Percentiles rank a stretch among this genome's conserved stretches.
Conservation (phyloP, 306 rosid species). For the Pueraria montana region DNA sequence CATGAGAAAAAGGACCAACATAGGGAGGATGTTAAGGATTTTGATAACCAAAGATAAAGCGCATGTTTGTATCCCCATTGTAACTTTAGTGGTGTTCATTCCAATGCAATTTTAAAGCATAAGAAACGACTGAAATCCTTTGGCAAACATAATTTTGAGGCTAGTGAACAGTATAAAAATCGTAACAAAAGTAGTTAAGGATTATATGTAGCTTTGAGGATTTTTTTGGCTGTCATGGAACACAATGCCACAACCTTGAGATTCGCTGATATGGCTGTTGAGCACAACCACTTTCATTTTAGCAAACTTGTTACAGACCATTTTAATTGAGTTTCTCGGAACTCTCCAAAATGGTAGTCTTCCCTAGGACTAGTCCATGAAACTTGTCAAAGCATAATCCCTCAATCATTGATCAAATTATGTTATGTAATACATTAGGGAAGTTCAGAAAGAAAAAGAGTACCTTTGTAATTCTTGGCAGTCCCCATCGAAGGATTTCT, state of each 20-base stretch:
- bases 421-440: background rate
- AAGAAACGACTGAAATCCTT: background rate
- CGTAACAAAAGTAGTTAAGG: background rate
- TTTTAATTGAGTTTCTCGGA: background rate
- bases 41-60: slow-evolving; percentile 2
- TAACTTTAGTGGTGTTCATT: background rate
- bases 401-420: slow-evolving; percentile 20
- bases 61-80: background rate
- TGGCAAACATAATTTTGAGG: background rate
- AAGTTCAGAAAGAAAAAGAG: slow-evolving; percentile 36
- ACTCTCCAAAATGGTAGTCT: slow-evolving; percentile 1
- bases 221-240: background rate
- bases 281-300: slow-evolving; percentile 20
- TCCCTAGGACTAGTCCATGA: background rate
- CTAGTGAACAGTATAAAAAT: background rate
- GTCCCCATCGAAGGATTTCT: slow-evolving; percentile 20
- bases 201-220: background rate
- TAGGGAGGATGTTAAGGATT: background rate
- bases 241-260: background rate
- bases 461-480: slow-evolving; percentile 17
- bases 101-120: background rate
- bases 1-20: background rate
- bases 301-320: background rate
- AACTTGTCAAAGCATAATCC: slow-evolving; percentile 11
- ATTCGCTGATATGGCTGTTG: slow-evolving; percentile 6